Conservation (phyloP, 176 grass and related monocot species). For the Oryza punctata region DNA sequence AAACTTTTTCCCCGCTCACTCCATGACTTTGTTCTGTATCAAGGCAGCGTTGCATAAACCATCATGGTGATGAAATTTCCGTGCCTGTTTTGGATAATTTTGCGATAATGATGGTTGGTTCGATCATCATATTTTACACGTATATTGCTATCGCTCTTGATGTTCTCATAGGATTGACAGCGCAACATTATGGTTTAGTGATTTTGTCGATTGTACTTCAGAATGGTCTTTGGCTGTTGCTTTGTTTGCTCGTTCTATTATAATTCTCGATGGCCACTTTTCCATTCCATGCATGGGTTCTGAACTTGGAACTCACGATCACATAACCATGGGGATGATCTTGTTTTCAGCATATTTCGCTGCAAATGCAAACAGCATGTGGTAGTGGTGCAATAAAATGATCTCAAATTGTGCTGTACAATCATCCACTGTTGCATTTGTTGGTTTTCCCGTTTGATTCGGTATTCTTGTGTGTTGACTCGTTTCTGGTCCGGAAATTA, state of each 20-base stretch:
- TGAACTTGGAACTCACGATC: background rate
- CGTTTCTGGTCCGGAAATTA: too few relatives aligned
- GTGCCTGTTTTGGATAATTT: conserved; percentile 31
- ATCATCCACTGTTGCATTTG: background rate
- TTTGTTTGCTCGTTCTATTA: background rate
- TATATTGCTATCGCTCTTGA: background rate
- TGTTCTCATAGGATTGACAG: background rate
- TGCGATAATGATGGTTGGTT: conserved; percentile 9
- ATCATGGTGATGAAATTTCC: conserved; percentile 9
- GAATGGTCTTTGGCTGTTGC: background rate
- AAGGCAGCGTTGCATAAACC: conserved; percentile 1
- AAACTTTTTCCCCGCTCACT: background rate
- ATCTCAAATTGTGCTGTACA: background rate
- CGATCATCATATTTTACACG: background rate
- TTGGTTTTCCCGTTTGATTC: background rate
- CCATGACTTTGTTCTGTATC: conserved; percentile 30
- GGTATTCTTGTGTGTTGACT: background rate
- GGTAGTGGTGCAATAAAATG: background rate
- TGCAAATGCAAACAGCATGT: background rate
- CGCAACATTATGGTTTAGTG: background rate
- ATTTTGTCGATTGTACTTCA: background rate
- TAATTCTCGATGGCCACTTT: background rate
- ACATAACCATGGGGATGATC: background rate
- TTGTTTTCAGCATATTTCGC: background rate
- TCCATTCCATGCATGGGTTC: background rate